Evolutionary conservation across 306 rosid species (phyloP), one percentile per base, ranked within the genome.

Genomic region (Lathyrus aphaca): DNA sequence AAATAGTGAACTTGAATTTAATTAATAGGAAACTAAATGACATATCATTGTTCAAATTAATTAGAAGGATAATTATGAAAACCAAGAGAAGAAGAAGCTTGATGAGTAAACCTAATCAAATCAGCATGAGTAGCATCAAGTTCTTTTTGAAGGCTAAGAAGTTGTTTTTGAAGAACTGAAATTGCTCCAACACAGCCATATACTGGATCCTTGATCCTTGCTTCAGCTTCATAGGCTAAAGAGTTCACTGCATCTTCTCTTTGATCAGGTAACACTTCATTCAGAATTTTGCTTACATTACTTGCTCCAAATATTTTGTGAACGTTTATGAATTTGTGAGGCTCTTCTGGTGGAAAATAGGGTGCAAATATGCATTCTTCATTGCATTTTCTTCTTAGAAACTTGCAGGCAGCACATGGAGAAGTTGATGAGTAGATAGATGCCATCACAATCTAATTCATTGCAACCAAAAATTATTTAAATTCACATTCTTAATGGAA

Each of bases 371-470:
- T 76, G 78, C 98, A 92, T 30, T 85, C 91, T 0, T 91, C 88
- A 79, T 81, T 79, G 83, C 98, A 92, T 74, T 90, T 92, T 58
- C 96, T 78, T 56, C 98, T 78, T 32, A 92, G 27, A 71, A 92
- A 90, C 72, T 92, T 92, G 86, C 98, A 92, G 12, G 96, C 98
- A 3, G 98, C 98, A 72, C 98, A 92, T 4, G 98, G 98, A 44
- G 96, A 82, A 66, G 85, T 88, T 27, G 59, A 42, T 1, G 85
- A 74, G 68, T 90, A 85, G 77, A 82, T 81, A 18, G 96, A 89
- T 7, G 90, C 82, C 92, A 87, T 87, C 45, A 46, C n/a, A n/a
- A 8, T 21, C 30, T 56, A 27, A 14, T 6, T n/a, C n/a, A n/a
- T n/a, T n/a, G n/a, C n/a, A 27, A 27, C 69, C 6, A 63, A 49